phyloP scores from a whole-genome alignment of 1,284 basidiomycete species.

The Kalmanozyma brasiliensis region DNA sequence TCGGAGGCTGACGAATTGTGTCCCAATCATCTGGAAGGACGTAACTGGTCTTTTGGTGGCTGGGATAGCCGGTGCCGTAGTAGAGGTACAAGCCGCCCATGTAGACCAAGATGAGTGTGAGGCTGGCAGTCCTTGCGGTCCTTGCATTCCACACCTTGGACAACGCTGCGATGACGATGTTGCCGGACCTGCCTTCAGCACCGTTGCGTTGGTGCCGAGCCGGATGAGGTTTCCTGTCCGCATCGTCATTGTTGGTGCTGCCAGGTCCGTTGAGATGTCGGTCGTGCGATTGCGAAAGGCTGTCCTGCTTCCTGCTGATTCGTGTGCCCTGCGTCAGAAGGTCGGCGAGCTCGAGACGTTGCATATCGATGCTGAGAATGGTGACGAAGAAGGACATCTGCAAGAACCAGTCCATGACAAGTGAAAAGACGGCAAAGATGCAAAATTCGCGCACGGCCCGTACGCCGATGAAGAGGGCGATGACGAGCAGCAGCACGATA shows the following conservation, averaged over 20 bases:
- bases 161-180: slow-evolving; percentile 22
- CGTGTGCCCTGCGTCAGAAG: slow-evolving; percentile 54
- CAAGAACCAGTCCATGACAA: slow-evolving; percentile 94
- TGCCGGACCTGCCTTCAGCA: slow-evolving; percentile 15
- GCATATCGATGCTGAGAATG: slow-evolving; percentile 88
- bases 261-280: slow-evolving; percentile 5
- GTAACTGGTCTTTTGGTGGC: slow-evolving; percentile 31
- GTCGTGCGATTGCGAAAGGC: slow-evolving; percentile 9
- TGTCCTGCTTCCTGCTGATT: slow-evolving; percentile 26
- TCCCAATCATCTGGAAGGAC: slow-evolving; percentile 39
- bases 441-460: slow-evolving; percentile 92
- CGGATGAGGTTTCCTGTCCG: slow-evolving; percentile 5
- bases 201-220: slow-evolving; percentile 14
- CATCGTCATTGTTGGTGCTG: slow-evolving; percentile 10
- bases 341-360: slow-evolving; percentile 76
- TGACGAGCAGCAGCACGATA: slow-evolving; percentile 80
- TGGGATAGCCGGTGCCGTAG: slow-evolving; percentile 57
- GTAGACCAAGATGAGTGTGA: slow-evolving; percentile 71
- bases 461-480: slow-evolving; percentile 78
- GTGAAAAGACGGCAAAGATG: slow-evolving; percentile 89
- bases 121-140: slow-evolving; percentile 81
- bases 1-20: slow-evolving; percentile 6
- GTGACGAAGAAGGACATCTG: slow-evolving; percentile 92
- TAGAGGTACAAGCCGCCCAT: slow-evolving; percentile 62
- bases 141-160: slow-evolving; percentile 71